phyloP scores from a whole-genome alignment of 2,329 filamentous ascomycete species.

The Didymella segeticola region DNA sequence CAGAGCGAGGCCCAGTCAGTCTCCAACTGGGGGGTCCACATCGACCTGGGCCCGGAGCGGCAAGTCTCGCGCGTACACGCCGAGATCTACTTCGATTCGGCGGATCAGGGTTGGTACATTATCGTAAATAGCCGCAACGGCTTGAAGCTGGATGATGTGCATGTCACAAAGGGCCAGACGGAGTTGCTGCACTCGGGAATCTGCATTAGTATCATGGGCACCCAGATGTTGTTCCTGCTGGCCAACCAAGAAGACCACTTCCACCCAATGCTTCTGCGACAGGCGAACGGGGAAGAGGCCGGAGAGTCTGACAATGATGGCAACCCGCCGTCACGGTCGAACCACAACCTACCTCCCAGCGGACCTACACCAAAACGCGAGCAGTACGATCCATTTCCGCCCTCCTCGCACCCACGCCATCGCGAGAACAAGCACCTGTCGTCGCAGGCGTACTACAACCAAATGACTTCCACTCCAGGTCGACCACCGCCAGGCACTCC shows the following conservation, averaged over 20 bases:
- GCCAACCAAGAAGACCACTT: conserved; percentile 76
- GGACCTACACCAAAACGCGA: conserved; percentile 47
- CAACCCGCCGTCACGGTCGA: conserved; percentile 38
- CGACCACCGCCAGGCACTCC: conserved; percentile 43
- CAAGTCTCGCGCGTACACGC: conserved; percentile 59
- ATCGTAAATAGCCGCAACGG: conserved; percentile 91
- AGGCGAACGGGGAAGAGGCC: conserved; percentile 57
- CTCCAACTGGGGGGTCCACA: conserved; percentile 67
- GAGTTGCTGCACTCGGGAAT: conserved; percentile 80
- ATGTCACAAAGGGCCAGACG: conserved; percentile 71
- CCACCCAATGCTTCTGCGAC: conserved; percentile 69
- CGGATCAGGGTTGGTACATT: conserved; percentile 74
- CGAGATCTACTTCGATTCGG: conserved; percentile 55
- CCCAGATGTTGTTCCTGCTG: conserved; percentile 99
- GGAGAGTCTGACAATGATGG: conserved; percentile 50
- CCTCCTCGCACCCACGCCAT: conserved; percentile 41
- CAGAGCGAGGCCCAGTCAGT: conserved; percentile 30
- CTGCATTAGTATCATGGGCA: conserved; percentile 88
- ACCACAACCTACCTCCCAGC: conserved; percentile 42
- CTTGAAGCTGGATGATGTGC: conserved; percentile 78
- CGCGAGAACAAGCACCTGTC: conserved; percentile 38
- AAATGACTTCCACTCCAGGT: conserved; percentile 48
- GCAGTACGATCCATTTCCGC: conserved; percentile 47
- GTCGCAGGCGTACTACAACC: conserved; percentile 40
- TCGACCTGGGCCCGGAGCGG: conserved; percentile 72